Conservation (phyloP, 768 basidiomycete species). For the Mycena metata region DNA sequence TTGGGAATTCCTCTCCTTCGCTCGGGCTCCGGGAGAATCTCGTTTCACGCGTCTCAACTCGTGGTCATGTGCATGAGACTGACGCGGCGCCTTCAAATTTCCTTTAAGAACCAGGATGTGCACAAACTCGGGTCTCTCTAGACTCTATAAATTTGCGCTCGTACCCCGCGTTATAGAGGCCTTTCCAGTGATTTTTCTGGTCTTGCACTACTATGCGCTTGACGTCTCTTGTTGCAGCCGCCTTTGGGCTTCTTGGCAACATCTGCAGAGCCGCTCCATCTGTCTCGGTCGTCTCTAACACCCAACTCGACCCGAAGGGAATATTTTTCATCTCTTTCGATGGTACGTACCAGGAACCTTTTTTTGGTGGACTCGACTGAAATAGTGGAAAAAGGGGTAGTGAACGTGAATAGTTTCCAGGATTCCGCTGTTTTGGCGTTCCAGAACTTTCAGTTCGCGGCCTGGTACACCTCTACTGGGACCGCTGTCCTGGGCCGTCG, state of each 20-base stretch:
- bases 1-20: background rate
- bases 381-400: constrained; percentile 40
- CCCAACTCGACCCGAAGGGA: constrained; percentile 53
- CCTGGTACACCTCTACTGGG: constrained; percentile 60
- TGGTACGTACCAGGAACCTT: constrained; percentile 37
- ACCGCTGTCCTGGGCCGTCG: constrained; percentile 56
- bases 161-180: too few relatives aligned
- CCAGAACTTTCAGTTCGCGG: constrained; percentile 57
- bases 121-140: too few relatives aligned
- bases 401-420: constrained; percentile 64
- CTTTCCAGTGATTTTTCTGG: background rate
- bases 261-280: constrained; percentile 51
- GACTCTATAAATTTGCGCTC: background rate
- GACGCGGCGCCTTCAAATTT: background rate
- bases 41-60: background rate
- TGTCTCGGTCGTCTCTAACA: constrained; percentile 56
- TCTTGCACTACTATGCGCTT: constrained; percentile 10
- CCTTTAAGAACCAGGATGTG: background rate
- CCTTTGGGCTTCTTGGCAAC: constrained; percentile 18
- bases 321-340: constrained; percentile 63
- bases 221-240: background rate
- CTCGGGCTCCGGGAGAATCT: background rate
- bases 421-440: constrained; percentile 57
- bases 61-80: background rate
- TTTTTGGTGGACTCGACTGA: too few relatives aligned